Evolutionary conservation across 495 filamentous ascomycete species (phyloP).

Genomic region (Aspergillus egyptiacus): DNA sequence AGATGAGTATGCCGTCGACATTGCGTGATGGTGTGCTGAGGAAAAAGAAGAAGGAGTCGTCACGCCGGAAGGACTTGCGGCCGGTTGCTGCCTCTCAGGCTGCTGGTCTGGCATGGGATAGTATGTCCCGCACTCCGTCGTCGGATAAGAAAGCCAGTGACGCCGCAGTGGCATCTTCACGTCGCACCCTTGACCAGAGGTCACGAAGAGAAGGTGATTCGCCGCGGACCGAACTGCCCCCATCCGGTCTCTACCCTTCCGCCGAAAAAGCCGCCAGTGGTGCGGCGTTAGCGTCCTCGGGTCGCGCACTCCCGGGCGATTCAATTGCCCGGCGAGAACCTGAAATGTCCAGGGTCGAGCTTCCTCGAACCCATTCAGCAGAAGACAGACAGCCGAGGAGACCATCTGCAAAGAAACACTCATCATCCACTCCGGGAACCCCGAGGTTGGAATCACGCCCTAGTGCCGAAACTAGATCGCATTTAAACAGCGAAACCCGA

Average conservation of each 20-base stretch:
- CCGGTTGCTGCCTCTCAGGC: slow-evolving; percentile 79
- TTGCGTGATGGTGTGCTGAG: slow-evolving; percentile 59
- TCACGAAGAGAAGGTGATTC: slow-evolving; percentile 24
- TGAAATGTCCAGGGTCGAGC: slow-evolving; percentile 14
- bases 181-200: slow-evolving; percentile 22
- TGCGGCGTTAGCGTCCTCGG: slow-evolving; percentile 29
- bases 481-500: slow-evolving; percentile 4
- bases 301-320: slow-evolving; percentile 23
- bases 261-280: slow-evolving; percentile 28
- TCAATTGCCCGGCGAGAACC: slow-evolving; percentile 17
- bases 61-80: slow-evolving; percentile 32
- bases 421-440: slow-evolving; percentile 12
- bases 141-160: slow-evolving; percentile 32
- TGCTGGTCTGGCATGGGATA: slow-evolving; percentile 79
- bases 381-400: slow-evolving; percentile 21
- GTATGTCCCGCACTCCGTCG: slow-evolving; percentile 36
- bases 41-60: slow-evolving; percentile 46
- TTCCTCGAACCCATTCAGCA: slow-evolving; percentile 16
- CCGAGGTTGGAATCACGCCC: slow-evolving; percentile 4
- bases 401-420: slow-evolving; percentile 10
- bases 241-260: slow-evolving; percentile 10
- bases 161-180: slow-evolving; percentile 32
- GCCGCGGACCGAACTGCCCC: slow-evolving; percentile 9
- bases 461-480: slow-evolving; percentile 3
- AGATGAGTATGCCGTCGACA: slow-evolving; percentile 71